A percentile compares a stretch with the other conserved stretches of the same genome.
phyloP scores from a whole-genome alignment of 2,329 filamentous ascomycete genomes.

The Hypoxylon sp. region DNA sequence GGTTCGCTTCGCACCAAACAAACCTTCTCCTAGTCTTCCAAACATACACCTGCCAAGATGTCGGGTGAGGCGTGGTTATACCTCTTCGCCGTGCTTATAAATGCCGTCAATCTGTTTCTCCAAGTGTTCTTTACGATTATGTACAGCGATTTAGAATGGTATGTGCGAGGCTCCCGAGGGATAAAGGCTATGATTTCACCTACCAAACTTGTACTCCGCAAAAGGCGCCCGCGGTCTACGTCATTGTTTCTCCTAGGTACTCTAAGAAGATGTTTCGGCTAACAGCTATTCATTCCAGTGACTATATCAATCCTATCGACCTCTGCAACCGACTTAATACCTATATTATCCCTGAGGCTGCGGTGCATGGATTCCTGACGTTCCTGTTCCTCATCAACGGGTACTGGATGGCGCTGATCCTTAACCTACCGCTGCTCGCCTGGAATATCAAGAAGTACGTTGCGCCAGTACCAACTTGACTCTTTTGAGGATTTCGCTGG shows the following conservation, averaged over 20 bases:
- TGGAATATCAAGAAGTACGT: constrained; percentile 99
- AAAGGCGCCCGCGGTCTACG: constrained; percentile 43
- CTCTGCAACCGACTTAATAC: constrained; percentile 99
- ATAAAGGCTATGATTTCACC: constrained; percentile 1
- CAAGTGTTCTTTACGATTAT: constrained; percentile 99
- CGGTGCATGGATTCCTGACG: constrained; percentile 95
- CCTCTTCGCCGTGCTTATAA: constrained; percentile 97
- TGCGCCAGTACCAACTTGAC: constrained; percentile 10
- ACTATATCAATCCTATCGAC: constrained; percentile 99
- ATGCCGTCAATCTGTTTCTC: constrained; percentile 99
- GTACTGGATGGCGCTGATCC: constrained; percentile 93
- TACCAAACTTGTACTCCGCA: constrained; percentile 20
- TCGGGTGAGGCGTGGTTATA: constrained; percentile 99
- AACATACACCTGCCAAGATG: constrained; percentile 69
- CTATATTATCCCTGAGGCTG: constrained; percentile 98
- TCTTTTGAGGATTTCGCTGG: background rate
- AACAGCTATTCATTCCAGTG: constrained; percentile 68
- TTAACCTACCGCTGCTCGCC: constrained; percentile 91
- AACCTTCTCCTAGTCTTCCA: constrained; percentile 1
- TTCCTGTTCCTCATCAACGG: constrained; percentile 98
- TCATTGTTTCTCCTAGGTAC: constrained; percentile 43
- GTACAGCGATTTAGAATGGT: constrained; percentile 99
- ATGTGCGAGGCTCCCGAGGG: constrained; percentile 59
- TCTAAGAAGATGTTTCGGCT: constrained; percentile 43
- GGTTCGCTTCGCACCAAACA: constrained; percentile 13